A percentile compares a stretch with the other conserved stretches of the same genome.
Conservation (phyloP, 805 yeast genomes). For the Millerozyma acaciae region DNA sequence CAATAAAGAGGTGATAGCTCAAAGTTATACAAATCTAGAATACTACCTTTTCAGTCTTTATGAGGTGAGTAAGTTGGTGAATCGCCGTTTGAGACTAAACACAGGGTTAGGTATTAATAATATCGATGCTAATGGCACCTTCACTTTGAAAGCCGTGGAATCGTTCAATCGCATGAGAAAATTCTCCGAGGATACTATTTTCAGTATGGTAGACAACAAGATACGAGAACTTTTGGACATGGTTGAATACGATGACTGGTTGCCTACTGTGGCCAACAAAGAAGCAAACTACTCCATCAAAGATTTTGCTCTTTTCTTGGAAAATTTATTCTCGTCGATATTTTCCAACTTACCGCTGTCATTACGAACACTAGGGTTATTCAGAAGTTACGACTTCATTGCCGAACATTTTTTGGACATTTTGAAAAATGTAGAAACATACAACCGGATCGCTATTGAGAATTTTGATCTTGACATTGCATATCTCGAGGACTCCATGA, state of each 20-base stretch:
- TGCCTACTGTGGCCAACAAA: constrained; percentile 42
- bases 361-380: constrained; percentile 73
- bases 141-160: constrained; percentile 46
- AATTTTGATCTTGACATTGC: constrained; percentile 78
- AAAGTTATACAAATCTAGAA: constrained; percentile 82
- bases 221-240: constrained; percentile 77
- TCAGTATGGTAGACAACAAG: constrained; percentile 76
- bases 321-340: constrained; percentile 81
- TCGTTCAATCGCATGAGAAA: constrained; percentile 58
- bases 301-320: constrained; percentile 82
- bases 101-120: constrained; percentile 38
- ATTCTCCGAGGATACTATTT: constrained; percentile 74
- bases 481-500: constrained; percentile 63
- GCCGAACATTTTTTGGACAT: constrained; percentile 64
- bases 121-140: constrained; percentile 35
- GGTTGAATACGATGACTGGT: constrained; percentile 82
- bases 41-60: constrained; percentile 74
- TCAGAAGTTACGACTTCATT: constrained; percentile 82
- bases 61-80: constrained; percentile 54
- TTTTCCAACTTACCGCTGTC: constrained; percentile 76
- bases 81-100: constrained; percentile 32
- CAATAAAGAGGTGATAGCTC: constrained; percentile 87
- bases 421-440: constrained; percentile 51
- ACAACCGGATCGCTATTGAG: constrained; percentile 56
- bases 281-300: constrained; percentile 73